phyloP scores from a whole-genome alignment of 2,329 filamentous ascomycete genomes.

The Clonostachys chloroleuca region DNA sequence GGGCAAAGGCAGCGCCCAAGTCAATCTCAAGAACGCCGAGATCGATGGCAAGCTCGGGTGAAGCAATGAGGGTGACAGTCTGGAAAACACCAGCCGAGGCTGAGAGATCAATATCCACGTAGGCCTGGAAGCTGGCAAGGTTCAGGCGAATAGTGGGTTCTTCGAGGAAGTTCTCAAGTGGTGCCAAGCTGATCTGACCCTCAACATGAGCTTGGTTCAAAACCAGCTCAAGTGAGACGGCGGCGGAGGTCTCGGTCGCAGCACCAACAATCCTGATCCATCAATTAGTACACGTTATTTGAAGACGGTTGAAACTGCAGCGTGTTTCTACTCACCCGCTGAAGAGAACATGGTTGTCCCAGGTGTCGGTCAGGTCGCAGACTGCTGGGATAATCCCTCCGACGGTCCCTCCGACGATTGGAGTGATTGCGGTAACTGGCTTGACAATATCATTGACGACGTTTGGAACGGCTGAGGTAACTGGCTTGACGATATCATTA shows the following conservation, averaged over 20 bases:
- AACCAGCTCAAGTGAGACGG: conserved; percentile 13
- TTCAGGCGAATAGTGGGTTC: conserved; percentile 35
- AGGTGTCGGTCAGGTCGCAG: conserved; percentile 5
- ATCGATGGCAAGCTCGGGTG: conserved; percentile 26
- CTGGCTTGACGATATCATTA: too few species aligned
- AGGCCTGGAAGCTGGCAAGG: conserved; percentile 45
- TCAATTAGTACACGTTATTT: background rate
- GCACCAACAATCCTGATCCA: conserved; percentile 2
- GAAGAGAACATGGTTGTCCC: conserved; percentile 7
- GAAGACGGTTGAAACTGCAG: background rate
- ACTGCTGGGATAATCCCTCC: background rate
- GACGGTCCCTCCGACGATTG: too few species aligned
- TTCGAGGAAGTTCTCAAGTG: conserved; percentile 32
- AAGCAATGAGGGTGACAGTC: conserved; percentile 42
- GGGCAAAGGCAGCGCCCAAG: conserved; percentile 39
- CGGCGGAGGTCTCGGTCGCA: conserved; percentile 7
- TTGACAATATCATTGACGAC: too few species aligned
- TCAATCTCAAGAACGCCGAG: conserved; percentile 34
- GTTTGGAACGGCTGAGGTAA: too few species aligned
- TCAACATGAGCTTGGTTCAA: conserved; percentile 31
- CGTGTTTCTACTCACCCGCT: background rate
- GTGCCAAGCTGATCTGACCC: conserved; percentile 37
- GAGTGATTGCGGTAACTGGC: too few species aligned
- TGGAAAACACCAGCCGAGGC: conserved; percentile 44
- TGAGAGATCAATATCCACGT: conserved; percentile 41